Evolutionary conservation across 2,329 filamentous ascomycete species (phyloP), one percentile per base, ranked within the genome.

Genomic region (Chrysoporthe deuterocubensis): DNA sequence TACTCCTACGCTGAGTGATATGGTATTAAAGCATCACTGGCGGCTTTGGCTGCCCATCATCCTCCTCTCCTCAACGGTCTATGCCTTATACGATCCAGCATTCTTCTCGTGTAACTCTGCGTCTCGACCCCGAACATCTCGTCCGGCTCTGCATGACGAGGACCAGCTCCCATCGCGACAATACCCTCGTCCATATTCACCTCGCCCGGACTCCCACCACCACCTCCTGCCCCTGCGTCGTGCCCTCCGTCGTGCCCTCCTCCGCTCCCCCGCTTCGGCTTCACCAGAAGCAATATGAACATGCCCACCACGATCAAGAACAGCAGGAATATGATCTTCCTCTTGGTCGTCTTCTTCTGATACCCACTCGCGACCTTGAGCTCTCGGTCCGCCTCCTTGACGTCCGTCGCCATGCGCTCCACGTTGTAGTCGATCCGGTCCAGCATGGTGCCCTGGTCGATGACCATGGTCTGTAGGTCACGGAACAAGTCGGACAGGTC

Each of bases 371-470:
- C 92, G 67, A 96, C 89, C 70, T 89, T 93, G 65, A 99, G 86
- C 81, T 99, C 96, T 78, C 95, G 96, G 70, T 97, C 93, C 3
- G 96, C 96, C 44, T 87, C 92, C 77, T 97, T 97, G 68, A 99
- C 93, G 75, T 98, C 94, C 26, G 89, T 90, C n/a, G 90, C 89
- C 92, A 98, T 97, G 70, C 91, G 87, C 81, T 99, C 96, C 64
- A 99, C 94, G 74, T 99, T 99, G 81, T 97, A 99, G 79, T 99
- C 97, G 74, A 97, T 96, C 75, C 96, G 90, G 79, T 97, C 94
- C 32, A 97, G 85, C 87, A 96, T 92, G 16, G 93, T 96, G 64
- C 93, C 93, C 78, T 96, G 92, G 76, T 96, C 92, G 72, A 97
- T 94, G 73, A 96, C 93, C 94, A 99, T 98, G 60, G 86, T 90